Conservation (phyloP, 176 grass and related monocot genomes). For the Phyllostachys edulis region DNA sequence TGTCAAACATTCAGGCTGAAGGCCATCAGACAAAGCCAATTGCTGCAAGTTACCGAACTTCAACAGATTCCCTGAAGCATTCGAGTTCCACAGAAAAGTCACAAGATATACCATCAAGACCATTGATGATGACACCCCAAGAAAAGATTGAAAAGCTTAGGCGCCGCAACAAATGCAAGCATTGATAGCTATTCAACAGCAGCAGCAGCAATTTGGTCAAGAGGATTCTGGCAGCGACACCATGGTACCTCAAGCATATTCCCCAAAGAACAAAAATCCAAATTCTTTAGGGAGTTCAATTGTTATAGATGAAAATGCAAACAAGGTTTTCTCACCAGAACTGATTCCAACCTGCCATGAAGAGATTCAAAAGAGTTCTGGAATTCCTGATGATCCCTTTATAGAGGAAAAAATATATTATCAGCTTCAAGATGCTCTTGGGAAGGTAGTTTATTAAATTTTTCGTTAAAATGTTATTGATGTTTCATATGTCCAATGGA, state of each 20-base stretch:
- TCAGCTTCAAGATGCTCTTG: constrained; percentile 67
- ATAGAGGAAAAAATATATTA: constrained; percentile 66
- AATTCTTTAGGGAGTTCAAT: constrained; percentile 49
- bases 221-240: constrained; percentile 41
- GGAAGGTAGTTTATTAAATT: constrained; percentile 46
- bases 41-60: constrained; percentile 33
- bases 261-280: constrained; percentile 42
- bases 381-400: constrained; percentile 53
- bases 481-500: constrained; percentile 12
- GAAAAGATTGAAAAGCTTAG: constrained; percentile 92
- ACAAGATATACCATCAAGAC: constrained; percentile 45
- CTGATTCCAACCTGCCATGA: constrained; percentile 34
- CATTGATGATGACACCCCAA: constrained; percentile 64
- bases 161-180: constrained; percentile 68
- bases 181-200: constrained; percentile 73
- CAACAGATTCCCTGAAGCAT: constrained; percentile 37
- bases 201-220: constrained; percentile 62
- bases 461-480: constrained; percentile 19
- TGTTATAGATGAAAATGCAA: constrained; percentile 40
- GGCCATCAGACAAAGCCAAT: constrained; percentile 35
- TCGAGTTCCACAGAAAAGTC: constrained; percentile 37
- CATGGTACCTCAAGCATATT: constrained; percentile 40
- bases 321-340: constrained; percentile 39
- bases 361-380: constrained; percentile 40
- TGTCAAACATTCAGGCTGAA: constrained; percentile 41